Percentiles rank a stretch among this genome's conserved stretches.
Conservation (phyloP, 805 yeast genomes). For the Metschnikowia arizonensis region DNA sequence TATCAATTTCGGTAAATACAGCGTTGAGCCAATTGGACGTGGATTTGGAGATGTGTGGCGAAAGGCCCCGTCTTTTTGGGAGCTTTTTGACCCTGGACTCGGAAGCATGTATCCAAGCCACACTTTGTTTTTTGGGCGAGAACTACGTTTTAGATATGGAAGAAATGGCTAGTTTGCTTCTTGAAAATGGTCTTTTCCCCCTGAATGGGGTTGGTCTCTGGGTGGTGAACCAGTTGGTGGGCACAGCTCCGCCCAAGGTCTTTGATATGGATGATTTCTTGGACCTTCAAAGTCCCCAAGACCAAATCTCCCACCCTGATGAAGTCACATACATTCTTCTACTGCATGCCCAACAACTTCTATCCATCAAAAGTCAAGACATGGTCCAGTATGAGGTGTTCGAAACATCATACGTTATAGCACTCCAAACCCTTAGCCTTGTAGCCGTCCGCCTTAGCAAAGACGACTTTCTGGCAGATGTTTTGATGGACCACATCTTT, state of each 20-base stretch:
- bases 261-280: constrained; percentile 20
- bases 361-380: constrained; percentile 29
- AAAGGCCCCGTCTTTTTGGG: constrained; percentile 12
- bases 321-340: constrained; percentile 31
- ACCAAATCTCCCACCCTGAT: no score
- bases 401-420: constrained; percentile 33
- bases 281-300: no score
- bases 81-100: constrained; percentile 17
- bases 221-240: constrained; percentile 26
- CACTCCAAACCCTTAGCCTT: constrained; percentile 43
- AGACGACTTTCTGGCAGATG: constrained; percentile 40
- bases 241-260: not conserved
- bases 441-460: constrained; percentile 23
- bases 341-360: constrained; percentile 38
- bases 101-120: constrained; percentile 20
- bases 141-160: constrained; percentile 3
- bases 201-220: constrained; percentile 24
- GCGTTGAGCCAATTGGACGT: constrained; percentile 7
- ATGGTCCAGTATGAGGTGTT: constrained; percentile 2
- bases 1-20: not conserved
- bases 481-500: constrained; percentile 66
- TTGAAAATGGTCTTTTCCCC: not conserved
- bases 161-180: not conserved
- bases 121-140: constrained; percentile 10
- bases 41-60: constrained; percentile 1